These are phyloP conservation scores for Westerdykella aurantiaca DNA, from an alignment of 2,329 filamentous ascomycete species.

Conservation along the genomic window DNA sequence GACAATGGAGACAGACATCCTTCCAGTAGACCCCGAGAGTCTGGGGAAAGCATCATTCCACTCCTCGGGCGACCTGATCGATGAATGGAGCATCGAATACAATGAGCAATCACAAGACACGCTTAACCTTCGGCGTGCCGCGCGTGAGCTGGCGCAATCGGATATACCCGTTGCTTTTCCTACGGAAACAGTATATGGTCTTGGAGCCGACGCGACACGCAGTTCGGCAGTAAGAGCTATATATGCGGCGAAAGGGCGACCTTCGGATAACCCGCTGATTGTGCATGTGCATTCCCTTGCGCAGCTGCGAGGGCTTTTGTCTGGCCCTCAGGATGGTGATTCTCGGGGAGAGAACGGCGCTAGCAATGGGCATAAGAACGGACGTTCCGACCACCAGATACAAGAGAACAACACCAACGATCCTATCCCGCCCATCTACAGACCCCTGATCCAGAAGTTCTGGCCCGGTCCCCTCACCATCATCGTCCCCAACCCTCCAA, in stretches of 20 bases:
- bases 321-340: slow-evolving; percentile 11
- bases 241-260: slow-evolving; percentile 82
- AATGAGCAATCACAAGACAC: slow-evolving; percentile 39
- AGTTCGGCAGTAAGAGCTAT: slow-evolving; percentile 83
- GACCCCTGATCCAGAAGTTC: slow-evolving; percentile 70
- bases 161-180: slow-evolving; percentile 86
- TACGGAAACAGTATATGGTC: slow-evolving; percentile 94
- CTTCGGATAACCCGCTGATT: slow-evolving; percentile 92
- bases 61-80: slow-evolving; percentile 29
- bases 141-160: slow-evolving; percentile 57
- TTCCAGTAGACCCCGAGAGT: slow-evolving; percentile 38
- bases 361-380: background rate
- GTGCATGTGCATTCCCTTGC: slow-evolving; percentile 78
- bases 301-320: slow-evolving; percentile 64
- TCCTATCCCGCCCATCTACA: slow-evolving; percentile 68
- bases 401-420: slow-evolving; percentile 19
- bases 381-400: background rate
- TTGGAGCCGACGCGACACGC: slow-evolving; percentile 92
- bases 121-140: slow-evolving; percentile 57
- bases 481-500: slow-evolving; percentile 68
- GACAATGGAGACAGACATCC: slow-evolving; percentile 35
- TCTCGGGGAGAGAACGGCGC: background rate
- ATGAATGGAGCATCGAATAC: slow-evolving; percentile 33
- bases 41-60: slow-evolving; percentile 32
- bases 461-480: slow-evolving; percentile 96